phyloP scores from a whole-genome alignment of 495 filamentous ascomycete species.

The Trypethelium eluteriae region DNA sequence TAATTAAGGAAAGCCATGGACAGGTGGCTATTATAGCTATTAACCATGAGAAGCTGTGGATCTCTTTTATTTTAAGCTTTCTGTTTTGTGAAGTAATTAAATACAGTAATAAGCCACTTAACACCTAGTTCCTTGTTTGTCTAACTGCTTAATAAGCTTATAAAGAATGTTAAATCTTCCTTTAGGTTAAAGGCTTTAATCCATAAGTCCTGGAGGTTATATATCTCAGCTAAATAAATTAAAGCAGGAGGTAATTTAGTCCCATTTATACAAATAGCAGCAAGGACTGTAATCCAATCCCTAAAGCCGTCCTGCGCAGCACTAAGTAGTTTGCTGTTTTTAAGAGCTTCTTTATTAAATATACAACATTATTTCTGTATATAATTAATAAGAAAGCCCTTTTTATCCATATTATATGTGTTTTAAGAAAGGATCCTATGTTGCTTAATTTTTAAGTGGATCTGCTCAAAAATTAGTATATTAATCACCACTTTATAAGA shows the following conservation, averaged over 20 bases:
- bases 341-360: background rate
- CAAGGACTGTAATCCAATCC: slow-evolving; percentile 3
- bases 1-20: slow-evolving; percentile 1
- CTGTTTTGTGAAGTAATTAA: background rate
- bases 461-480: slow-evolving; percentile 2
- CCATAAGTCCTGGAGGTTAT: background rate
- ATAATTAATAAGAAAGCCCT: background rate
- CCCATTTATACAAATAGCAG: background rate
- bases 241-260: background rate
- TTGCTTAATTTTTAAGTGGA: background rate
- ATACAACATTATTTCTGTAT: background rate
- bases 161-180: background rate
- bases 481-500: background rate
- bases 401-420: too few species aligned
- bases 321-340: background rate
- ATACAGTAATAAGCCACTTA: background rate
- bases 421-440: background rate
- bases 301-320: background rate
- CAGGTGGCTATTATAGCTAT: slow-evolving; percentile 1
- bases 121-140: slow-evolving; percentile 3
- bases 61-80: background rate
- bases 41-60: background rate
- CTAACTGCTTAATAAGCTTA: background rate
- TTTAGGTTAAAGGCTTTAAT: background rate
- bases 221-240: background rate